A percentile compares a stretch with the other conserved stretches of the same genome.
Conservation (phyloP, 2,329 filamentous ascomycete species). For the Coniosporium tulheliwenetii region DNA sequence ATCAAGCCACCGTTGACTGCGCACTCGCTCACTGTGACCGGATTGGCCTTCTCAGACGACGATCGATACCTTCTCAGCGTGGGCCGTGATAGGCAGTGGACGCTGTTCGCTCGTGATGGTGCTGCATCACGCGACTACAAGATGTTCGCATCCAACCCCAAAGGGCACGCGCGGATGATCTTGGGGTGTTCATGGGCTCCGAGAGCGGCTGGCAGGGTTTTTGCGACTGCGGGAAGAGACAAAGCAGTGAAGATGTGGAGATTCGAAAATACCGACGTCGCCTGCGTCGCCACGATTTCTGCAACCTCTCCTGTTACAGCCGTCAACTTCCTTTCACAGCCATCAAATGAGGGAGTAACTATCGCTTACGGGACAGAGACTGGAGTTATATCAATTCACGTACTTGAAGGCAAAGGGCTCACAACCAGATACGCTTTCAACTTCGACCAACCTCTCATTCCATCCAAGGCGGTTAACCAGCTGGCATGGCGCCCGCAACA, state of each 20-base stretch:
- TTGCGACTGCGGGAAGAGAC: slow-evolving; percentile 82
- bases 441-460: slow-evolving; percentile 6
- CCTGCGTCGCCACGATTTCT: slow-evolving; percentile 11
- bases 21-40: slow-evolving; percentile 74
- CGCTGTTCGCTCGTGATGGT: slow-evolving; percentile 48
- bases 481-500: slow-evolving; percentile 13
- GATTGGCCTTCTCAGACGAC: slow-evolving; percentile 63
- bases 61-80: slow-evolving; percentile 70
- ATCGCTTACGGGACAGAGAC: slow-evolving; percentile 14
- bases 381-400: slow-evolving; percentile 9
- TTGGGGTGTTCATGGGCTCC: slow-evolving; percentile 76
- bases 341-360: not conserved
- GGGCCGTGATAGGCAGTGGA: slow-evolving; percentile 84
- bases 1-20: slow-evolving; percentile 67
- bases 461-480: slow-evolving; percentile 11
- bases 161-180: slow-evolving; percentile 87
- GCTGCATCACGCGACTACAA: slow-evolving; percentile 32
- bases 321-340: slow-evolving; percentile 11
- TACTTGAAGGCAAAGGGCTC: slow-evolving; percentile 3
- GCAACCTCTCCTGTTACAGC: slow-evolving; percentile 15
- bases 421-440: slow-evolving; percentile 2
- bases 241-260: slow-evolving; percentile 57
- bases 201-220: slow-evolving; percentile 29
- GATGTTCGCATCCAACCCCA: slow-evolving; percentile 51
- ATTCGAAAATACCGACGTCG: slow-evolving; percentile 9